phyloP scores from a whole-genome alignment of 2,329 filamentous ascomycete species.

The Verticillium zaregamsianum region DNA sequence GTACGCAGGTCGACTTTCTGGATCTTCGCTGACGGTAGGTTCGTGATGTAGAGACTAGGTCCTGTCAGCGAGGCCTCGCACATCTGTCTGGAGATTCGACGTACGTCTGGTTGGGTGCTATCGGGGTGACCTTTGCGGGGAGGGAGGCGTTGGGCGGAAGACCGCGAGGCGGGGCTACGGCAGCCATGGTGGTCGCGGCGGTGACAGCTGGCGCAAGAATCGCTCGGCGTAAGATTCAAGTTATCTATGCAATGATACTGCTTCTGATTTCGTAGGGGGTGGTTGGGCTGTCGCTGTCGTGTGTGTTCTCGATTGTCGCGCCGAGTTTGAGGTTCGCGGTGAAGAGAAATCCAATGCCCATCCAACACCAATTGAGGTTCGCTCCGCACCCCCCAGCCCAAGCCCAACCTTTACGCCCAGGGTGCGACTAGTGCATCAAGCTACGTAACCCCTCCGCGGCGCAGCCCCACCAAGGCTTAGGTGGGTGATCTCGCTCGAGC shows the following conservation, averaged over 20 bases:
- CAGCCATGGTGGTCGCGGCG: constrained; percentile 23
- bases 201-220: not conserved
- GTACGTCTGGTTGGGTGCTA: constrained; percentile 73
- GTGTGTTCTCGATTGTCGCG: not conserved
- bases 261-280: not conserved
- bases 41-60: constrained; percentile 77
- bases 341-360: not conserved
- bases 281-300: not conserved
- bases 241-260: not conserved
- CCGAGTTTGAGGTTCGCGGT: not conserved
- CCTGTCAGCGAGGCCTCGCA: not conserved
- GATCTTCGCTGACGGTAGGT: constrained; percentile 81
- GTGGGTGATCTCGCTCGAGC: not conserved
- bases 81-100: constrained; percentile 22
- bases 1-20: constrained; percentile 84
- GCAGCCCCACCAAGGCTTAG: not conserved
- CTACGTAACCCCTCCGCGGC: not conserved
- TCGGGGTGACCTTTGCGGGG: constrained; percentile 47
- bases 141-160: constrained; percentile 37
- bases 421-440: not conserved
- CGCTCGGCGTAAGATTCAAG: not conserved
- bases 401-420: not conserved
- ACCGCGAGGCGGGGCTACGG: constrained; percentile 31
- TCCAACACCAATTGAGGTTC: not conserved
- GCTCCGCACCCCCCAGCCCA: not conserved